Evolutionary conservation across 805 yeast genomes (phyloP), one percentile per base, ranked within the genome.

Genomic region (Naumovozyma castellii): DNA sequence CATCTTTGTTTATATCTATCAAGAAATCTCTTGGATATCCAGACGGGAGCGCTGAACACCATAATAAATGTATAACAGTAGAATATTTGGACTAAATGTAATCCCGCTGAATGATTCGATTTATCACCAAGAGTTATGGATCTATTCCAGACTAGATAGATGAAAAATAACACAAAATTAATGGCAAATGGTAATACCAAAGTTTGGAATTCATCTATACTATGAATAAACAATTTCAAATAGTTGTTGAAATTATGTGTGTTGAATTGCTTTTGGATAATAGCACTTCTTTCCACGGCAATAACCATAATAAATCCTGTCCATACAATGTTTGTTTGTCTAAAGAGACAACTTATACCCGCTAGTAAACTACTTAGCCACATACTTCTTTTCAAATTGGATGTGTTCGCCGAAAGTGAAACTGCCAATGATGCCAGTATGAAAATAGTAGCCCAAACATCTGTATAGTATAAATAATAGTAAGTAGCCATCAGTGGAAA

Each of bases 251-350:
- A 38, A 25, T 59, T 50, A 13, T 57, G 53, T 10, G 62, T 61
- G 14, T 65, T 65, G 42, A 67, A 65, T 36, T 63, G 59, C 43
- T 65, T 60, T 5, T 68, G 64, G 14, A 69, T 59, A 36, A 65
- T 65, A 18, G 72, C 69, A 28, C 65, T 57, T 42, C 70, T 59
- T 49, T 80, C 86, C 19, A 83, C 57, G 6, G 76, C 64, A 1
- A 76, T 58, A 0, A 75, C 70, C 38, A 76, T 62, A 1, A 80
- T 66, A 47, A 84, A 78, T 0, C 73, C 76, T 12, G 76, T 70
- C 98, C 98, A 92, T 0, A 87, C 67, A 27, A 92, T 78, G 52
- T 92, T 92, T 0, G 98, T 92, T 52, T 92, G 98, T 46, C 98
- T 73, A 56, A 92, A 80, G 54, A 73, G 63, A 29, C 92, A 66